Evolutionary conservation across 257 asterid genomes (phyloP).

Genomic region (Scutellaria baicalensis): DNA sequence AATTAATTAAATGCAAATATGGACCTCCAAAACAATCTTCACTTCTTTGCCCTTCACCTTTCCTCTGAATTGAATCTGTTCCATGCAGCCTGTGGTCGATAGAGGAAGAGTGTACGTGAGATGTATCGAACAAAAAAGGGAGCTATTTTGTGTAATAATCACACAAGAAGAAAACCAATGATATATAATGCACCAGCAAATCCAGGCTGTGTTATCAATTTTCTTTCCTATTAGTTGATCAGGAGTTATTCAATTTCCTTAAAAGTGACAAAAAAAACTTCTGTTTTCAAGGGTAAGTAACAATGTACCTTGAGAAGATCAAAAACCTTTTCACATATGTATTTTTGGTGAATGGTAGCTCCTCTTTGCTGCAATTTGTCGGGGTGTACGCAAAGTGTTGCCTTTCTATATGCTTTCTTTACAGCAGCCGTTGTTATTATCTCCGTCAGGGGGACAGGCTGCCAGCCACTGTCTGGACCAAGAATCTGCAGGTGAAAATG

Average conservation of each 20-base stretch:
- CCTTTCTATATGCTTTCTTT: slow-evolving; percentile 81
- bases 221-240: not conserved
- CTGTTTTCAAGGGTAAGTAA: not conserved
- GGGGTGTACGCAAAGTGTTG: slow-evolving; percentile 89
- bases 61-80: slow-evolving; percentile 87
- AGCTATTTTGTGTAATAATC: not conserved
- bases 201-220: not conserved
- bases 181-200: too few relatives aligned
- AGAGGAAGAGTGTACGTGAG: slow-evolving; percentile 1
- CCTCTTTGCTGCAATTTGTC: slow-evolving; percentile 92
- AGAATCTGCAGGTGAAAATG: slow-evolving; percentile 48
- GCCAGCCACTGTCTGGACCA: slow-evolving; percentile 85
- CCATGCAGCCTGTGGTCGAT: slow-evolving; percentile 72
- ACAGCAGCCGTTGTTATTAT: slow-evolving; percentile 64
- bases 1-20: slow-evolving; percentile 17
- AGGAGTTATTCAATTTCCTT: not conserved
- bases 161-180: not conserved
- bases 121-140: not conserved
- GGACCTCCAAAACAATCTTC: not conserved
- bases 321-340: slow-evolving; percentile 81
- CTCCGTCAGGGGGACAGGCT: slow-evolving; percentile 68
- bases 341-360: slow-evolving; percentile 79
- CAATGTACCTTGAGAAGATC: slow-evolving; percentile 78
- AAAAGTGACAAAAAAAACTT: not conserved
- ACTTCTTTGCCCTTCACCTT: slow-evolving; percentile 35